phyloP scores from a whole-genome alignment of 202 grass and related monocot species.

The Saccharum hybrid region DNA sequence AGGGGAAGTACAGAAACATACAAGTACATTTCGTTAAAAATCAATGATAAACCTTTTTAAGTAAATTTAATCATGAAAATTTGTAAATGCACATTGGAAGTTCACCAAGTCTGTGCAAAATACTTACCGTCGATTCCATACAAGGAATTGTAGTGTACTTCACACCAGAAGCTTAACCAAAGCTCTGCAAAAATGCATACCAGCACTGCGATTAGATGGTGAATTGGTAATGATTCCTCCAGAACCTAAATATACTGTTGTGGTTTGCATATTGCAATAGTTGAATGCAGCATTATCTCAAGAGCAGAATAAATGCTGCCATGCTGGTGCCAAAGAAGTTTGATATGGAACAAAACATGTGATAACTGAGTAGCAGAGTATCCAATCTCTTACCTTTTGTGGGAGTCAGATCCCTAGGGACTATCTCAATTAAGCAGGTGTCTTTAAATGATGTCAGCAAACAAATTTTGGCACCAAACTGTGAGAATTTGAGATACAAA shows the following conservation, averaged over 20 bases:
- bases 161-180: conserved; percentile 98
- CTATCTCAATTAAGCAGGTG: conserved; percentile 93
- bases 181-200: conserved; percentile 58
- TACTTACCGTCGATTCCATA: conserved; percentile 81
- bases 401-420: conserved; percentile 73
- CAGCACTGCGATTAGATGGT: conserved; percentile 38
- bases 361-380: neutral
- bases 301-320: neutral
- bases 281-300: neutral
- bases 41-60: neutral
- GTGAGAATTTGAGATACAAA: conserved; percentile 30
- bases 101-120: neutral
- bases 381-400: conserved; percentile 70
- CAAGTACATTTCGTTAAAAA: neutral
- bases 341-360: neutral
- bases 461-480: conserved; percentile 99
- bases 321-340: conserved; percentile 4
- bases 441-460: conserved; percentile 91
- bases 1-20: neutral
- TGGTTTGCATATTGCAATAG: neutral
- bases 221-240: neutral
- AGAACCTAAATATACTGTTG: neutral
- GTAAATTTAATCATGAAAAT: neutral
- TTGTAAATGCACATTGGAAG: neutral
- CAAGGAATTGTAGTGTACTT: conserved; percentile 99